phyloP scores from a whole-genome alignment of 176 grass and related monocot species.

The Triticum dicoccoides region DNA sequence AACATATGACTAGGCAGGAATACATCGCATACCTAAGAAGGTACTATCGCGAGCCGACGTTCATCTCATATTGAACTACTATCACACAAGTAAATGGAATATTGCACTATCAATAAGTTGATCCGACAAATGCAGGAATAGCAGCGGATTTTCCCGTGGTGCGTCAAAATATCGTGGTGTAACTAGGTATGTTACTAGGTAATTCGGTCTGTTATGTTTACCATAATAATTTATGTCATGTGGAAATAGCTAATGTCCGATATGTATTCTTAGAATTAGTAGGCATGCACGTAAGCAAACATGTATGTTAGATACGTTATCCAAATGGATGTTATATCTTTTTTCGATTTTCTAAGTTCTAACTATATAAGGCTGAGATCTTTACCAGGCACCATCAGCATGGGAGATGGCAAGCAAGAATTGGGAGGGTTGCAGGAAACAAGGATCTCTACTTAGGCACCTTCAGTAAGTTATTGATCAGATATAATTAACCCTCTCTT shows the following conservation, averaged over 20 bases:
- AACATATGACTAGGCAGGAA: conserved; percentile 70
- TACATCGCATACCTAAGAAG: conserved; percentile 62
- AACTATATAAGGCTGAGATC: conserved; percentile 2
- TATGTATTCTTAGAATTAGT: not conserved
- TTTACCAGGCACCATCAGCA: conserved; percentile 67
- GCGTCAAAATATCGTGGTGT: conserved; percentile 71
- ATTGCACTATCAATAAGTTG: not conserved
- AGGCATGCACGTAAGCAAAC: not conserved
- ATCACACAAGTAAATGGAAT: not conserved
- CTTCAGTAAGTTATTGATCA: conserved; percentile 53
- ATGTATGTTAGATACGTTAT: not conserved
- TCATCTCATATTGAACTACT: not conserved
- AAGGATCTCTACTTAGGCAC: conserved; percentile 76
- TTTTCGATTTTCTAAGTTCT: not conserved
- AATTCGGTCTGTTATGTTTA: not conserved
- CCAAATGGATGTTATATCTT: not conserved
- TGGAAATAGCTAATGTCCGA: not conserved
- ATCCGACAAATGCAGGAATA: conserved; percentile 40
- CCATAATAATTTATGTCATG: not conserved
- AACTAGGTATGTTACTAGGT: conserved; percentile 80
- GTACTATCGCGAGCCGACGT: conserved; percentile 16
- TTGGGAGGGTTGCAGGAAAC: conserved; percentile 74
- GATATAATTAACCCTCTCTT: not conserved
- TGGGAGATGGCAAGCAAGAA: conserved; percentile 80
- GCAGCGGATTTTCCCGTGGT: conserved; percentile 74